Evolutionary conservation across 2,329 filamentous ascomycete genomes (phyloP).

Genomic region (Fusarium dlaminii): DNA sequence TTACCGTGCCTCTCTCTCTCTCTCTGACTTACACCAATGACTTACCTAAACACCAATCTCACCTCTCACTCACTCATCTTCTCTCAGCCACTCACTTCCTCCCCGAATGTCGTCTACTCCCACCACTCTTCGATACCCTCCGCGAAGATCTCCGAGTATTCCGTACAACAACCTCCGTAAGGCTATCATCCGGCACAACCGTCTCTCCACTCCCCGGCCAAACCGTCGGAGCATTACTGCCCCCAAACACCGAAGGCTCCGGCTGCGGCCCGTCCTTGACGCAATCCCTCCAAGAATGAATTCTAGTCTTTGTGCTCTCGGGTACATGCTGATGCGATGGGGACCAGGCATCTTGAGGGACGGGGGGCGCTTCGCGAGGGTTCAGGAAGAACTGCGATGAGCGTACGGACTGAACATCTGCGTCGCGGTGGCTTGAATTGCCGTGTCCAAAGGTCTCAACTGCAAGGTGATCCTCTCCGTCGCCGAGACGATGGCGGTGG

Average conservation of each 20-base stretch:
- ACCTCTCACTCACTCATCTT: neutral
- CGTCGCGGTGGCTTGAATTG: neutral
- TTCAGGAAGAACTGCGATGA: neutral
- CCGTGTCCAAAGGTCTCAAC: neutral
- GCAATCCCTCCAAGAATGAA: slow-evolving; percentile 2
- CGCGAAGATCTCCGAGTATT: no score
- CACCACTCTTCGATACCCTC: neutral
- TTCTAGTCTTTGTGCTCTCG: neutral
- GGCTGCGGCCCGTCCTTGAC: neutral
- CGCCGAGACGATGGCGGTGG: neutral
- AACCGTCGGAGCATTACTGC: slow-evolving; percentile 4
- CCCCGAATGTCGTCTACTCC: neutral
- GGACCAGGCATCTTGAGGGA: neutral
- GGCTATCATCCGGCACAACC: slow-evolving; percentile 5
- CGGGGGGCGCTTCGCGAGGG: neutral
- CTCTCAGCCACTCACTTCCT: neutral
- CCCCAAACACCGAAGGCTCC: neutral
- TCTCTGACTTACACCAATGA: neutral
- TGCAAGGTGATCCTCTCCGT: neutral
- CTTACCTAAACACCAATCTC: neutral
- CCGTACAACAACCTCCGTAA: neutral
- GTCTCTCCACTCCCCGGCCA: slow-evolving; percentile 1
- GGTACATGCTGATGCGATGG: neutral
- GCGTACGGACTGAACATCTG: neutral
- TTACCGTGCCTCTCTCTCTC: rapidly evolving